Percentiles rank a stretch among this genome's conserved stretches.
These are phyloP conservation scores for Suillus variegatus DNA, from an alignment of 768 basidiomycete species.

Conservation along the genomic window DNA sequence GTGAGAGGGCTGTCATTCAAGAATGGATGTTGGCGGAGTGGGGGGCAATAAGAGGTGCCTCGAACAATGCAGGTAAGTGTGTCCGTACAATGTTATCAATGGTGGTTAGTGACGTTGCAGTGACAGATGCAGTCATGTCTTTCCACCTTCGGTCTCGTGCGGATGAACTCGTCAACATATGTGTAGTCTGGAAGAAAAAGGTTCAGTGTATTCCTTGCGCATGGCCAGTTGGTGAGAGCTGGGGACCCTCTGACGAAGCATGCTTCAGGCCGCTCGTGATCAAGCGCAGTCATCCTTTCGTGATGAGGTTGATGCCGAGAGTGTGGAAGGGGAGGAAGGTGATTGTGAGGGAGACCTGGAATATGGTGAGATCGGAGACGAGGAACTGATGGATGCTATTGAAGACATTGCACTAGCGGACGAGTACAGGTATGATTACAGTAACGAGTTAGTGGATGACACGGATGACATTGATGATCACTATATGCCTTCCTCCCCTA, in stretches of 20 bases:
- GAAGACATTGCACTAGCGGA: slow-evolving; percentile 14
- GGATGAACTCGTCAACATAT: slow-evolving; percentile 1
- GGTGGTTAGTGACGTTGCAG: background rate
- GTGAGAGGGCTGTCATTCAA: slow-evolving; percentile 22
- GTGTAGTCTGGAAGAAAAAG: slow-evolving; percentile 6
- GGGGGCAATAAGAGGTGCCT: slow-evolving; percentile 6
- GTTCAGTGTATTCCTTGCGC: slow-evolving; percentile 2
- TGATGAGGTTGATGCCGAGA: background rate
- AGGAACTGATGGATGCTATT: slow-evolving; percentile 11
- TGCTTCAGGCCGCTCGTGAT: background rate
- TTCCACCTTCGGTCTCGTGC: slow-evolving; percentile 4
- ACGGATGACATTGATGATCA: background rate
- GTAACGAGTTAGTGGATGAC: background rate
- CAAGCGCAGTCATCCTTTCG: background rate
- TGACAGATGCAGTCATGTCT: slow-evolving; percentile 1
- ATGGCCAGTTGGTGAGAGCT: slow-evolving; percentile 4
- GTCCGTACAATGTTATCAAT: background rate
- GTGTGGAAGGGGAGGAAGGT: background rate
- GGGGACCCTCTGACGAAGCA: slow-evolving; percentile 9
- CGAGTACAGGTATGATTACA: slow-evolving; percentile 6
- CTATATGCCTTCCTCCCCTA: slow-evolving; percentile 2
- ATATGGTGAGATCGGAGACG: background rate
- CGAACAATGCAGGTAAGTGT: slow-evolving; percentile 10
- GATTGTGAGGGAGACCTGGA: background rate
- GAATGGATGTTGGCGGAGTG: slow-evolving; percentile 32